These are phyloP conservation scores for Neurospora tetrasperma DNA, from an alignment of 495 filamentous ascomycete species.

Conservation along the genomic window DNA sequence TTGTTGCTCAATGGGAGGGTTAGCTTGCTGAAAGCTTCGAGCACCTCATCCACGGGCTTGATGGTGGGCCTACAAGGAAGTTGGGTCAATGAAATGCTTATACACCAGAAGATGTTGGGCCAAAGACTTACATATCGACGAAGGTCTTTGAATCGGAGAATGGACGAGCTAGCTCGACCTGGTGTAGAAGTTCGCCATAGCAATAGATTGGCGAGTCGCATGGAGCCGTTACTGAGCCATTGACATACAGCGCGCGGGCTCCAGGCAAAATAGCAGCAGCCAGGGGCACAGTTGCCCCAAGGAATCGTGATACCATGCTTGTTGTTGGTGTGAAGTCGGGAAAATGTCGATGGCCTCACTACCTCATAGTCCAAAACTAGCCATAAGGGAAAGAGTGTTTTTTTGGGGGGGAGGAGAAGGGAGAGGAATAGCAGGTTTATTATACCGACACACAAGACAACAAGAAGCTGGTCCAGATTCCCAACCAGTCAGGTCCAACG, in stretches of 20 bases:
- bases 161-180: slow-evolving; percentile 37
- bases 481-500: not conserved
- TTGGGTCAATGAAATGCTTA: slow-evolving; percentile 1
- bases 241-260: slow-evolving; percentile 30
- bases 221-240: slow-evolving; percentile 35
- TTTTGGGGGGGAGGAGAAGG: not conserved
- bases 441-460: not conserved
- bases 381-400: not conserved
- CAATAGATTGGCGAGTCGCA: slow-evolving; percentile 43
- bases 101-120: not conserved
- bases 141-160: slow-evolving; percentile 44
- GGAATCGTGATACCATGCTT: slow-evolving; percentile 11
- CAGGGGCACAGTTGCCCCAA: slow-evolving; percentile 9
- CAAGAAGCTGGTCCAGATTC: not conserved
- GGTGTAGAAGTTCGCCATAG: slow-evolving; percentile 36
- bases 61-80: slow-evolving; percentile 30
- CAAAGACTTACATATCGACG: slow-evolving; percentile 38
- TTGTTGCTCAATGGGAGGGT: slow-evolving; percentile 37
- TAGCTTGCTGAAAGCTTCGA: slow-evolving; percentile 33
- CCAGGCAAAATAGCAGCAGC: slow-evolving; percentile 11
- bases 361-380: not conserved
- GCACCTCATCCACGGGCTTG: slow-evolving; percentile 33
- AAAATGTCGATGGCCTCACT: not conserved
- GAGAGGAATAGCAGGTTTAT: not conserved
- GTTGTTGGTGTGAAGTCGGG: not conserved